Conservation (phyloP, 2,329 filamentous ascomycete genomes). For the Davidsoniella neocaledoniae region DNA sequence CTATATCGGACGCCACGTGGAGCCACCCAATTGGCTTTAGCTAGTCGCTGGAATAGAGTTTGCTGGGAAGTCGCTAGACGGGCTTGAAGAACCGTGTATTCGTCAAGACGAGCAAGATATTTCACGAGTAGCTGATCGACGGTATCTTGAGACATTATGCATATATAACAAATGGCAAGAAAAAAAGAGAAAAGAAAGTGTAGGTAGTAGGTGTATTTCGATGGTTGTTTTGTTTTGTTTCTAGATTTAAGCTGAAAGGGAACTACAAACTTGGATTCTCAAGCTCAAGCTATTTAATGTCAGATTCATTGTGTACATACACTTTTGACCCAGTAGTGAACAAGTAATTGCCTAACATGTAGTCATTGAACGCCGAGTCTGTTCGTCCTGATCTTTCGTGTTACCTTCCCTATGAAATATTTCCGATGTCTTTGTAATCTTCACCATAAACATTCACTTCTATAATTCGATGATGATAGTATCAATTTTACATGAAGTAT, state of each 20-base stretch:
- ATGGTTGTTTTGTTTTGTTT: not conserved
- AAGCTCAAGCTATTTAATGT: too few species aligned
- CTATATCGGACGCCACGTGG: constrained; percentile 48
- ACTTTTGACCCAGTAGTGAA: too few species aligned
- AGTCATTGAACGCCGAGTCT: too few species aligned
- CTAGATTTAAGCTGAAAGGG: not conserved
- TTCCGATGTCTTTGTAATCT: too few species aligned
- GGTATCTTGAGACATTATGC: constrained; percentile 15
- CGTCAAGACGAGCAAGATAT: constrained; percentile 49
- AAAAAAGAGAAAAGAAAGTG: not conserved
- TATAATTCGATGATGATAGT: too few species aligned
- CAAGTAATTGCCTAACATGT: too few species aligned
- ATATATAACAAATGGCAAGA: not conserved
- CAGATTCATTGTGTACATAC: too few species aligned
- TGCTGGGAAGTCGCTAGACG: constrained; percentile 37
- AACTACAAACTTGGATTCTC: not conserved
- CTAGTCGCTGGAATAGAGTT: constrained; percentile 40
- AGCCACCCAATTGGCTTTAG: constrained; percentile 61
- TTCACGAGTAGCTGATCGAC: constrained; percentile 48
- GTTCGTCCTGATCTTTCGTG: too few species aligned
- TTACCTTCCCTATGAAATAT: too few species aligned
- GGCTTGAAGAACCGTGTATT: constrained; percentile 44
- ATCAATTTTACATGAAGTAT: too few species aligned
- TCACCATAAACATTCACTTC: too few species aligned
- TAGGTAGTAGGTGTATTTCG: not conserved